A percentile compares a stretch with the other conserved stretches of the same genome.
Conservation (phyloP, 2,329 filamentous ascomycete genomes). For the Ophiostoma sp. region DNA sequence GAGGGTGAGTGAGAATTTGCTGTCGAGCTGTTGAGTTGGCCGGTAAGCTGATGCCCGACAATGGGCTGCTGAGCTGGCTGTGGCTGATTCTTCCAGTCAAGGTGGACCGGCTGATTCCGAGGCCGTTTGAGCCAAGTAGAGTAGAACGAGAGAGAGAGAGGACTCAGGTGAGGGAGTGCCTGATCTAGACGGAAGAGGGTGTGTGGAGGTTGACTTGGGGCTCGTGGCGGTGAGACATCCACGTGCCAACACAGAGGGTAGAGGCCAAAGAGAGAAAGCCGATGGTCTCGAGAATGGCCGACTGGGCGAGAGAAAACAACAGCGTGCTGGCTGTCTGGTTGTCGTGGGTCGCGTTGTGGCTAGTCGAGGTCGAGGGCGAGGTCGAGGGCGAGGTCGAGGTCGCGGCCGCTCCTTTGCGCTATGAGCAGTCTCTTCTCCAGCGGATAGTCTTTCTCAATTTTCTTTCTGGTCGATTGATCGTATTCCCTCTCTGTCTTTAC, state of each 20-base stretch:
- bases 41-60: background rate
- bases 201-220: slow-evolving; percentile 14
- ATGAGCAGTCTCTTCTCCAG: background rate
- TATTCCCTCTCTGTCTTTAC: background rate
- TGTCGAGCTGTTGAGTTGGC: background rate
- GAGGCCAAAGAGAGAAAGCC: background rate
- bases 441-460: background rate
- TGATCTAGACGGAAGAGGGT: slow-evolving; percentile 7
- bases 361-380: background rate
- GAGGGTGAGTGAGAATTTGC: background rate
- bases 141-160: background rate
- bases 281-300: background rate
- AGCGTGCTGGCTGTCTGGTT: background rate
- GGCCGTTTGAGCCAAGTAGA: background rate
- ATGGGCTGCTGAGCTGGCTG: background rate
- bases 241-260: slow-evolving; percentile 18
- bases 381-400: background rate
- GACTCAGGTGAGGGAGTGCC: background rate
- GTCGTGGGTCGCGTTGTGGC: slow-evolving; percentile 3
- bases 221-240: slow-evolving; percentile 23
- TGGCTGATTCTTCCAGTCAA: slow-evolving; percentile 11
- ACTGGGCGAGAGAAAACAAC: background rate
- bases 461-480: background rate
- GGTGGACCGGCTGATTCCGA: slow-evolving; percentile 7
- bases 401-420: background rate